Conservation (phyloP, 768 basidiomycete genomes). For the Fomitopsis serialis region DNA sequence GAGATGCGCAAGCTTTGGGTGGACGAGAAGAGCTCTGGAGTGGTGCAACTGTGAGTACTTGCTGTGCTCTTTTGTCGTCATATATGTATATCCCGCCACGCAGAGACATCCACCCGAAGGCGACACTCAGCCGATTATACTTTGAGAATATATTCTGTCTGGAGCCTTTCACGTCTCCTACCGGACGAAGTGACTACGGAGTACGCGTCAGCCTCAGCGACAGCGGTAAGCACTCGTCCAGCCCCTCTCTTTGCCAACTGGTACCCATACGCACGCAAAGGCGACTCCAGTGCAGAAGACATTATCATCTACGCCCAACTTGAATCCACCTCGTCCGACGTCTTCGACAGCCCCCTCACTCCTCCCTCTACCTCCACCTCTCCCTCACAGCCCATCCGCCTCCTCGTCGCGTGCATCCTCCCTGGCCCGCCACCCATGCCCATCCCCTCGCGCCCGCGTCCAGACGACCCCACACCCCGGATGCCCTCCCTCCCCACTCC, state of each 20-base stretch:
- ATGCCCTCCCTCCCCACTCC: constrained; percentile 39
- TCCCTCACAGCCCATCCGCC: constrained; percentile 28
- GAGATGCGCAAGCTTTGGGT: constrained; percentile 50
- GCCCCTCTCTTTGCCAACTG: neutral
- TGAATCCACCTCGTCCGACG: constrained; percentile 9
- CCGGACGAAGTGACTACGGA: constrained; percentile 45
- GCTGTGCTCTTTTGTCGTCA: constrained; percentile 20
- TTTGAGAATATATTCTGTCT: constrained; percentile 70
- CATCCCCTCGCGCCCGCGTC: constrained; percentile 45
- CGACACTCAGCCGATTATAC: constrained; percentile 55
- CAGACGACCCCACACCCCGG: constrained; percentile 78
- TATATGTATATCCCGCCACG: neutral
- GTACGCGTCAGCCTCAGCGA: constrained; percentile 70
- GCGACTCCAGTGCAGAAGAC: constrained; percentile 65
- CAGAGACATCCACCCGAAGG: constrained; percentile 69
- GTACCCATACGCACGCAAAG: constrained; percentile 25
- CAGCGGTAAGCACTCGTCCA: constrained; percentile 37
- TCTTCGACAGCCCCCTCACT: constrained; percentile 5
- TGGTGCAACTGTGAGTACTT: constrained; percentile 41
- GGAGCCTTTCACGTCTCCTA: constrained; percentile 26
- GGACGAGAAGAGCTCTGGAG: constrained; percentile 45
- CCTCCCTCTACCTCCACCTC: constrained; percentile 19
- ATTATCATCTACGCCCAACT: constrained; percentile 51
- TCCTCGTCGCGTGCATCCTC: constrained; percentile 56
- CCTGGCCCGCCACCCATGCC: constrained; percentile 31